Evolutionary conservation across 2,329 filamentous ascomycete genomes (phyloP), one percentile per base, ranked within the genome.

Genomic region (Aureobasidium pullulans): DNA sequence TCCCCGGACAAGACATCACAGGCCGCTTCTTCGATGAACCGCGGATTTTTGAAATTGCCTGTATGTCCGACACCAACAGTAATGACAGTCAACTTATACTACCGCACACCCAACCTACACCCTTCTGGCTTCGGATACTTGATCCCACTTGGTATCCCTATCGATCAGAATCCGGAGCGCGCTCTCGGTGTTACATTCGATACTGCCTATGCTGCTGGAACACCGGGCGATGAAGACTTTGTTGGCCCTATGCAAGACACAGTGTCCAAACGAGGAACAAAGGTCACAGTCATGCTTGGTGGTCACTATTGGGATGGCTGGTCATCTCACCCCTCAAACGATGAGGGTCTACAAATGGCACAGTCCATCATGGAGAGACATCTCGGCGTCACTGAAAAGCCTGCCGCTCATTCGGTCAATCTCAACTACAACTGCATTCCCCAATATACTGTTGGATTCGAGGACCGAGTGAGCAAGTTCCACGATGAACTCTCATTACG

Each of bases 131-230:
- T 97, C 70, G 94, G 94, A 64, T 97, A 97, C 72, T 83, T 99
- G 5, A 88, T 99, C 61, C 93, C 94, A 1, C 84, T 85, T 61
- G 85, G 85, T 15, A 80, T 89, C 1, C 81, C 86, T 3, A 78
- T 80, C 49, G 83, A 84, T 39, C 80, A 90, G 64, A 96, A 96
- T 70, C 88, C 89, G 1, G 89, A 96, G 71, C 82, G 84, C 62
- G 89, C 87, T 0, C 84, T 99, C 6, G 94, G 94, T 63, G 92
- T 97, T 56, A 88, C 97, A 62, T 97, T 97, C 72, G 91, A 96
- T 73, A 89, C 86, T 2, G 85, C 90, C 2, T 72, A 72, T 60
- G 66, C 69, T 9, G 70, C 70, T 13, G 63, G 62, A 2, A 58
- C 65, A 5, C 58, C 59, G 10, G 65, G 68, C 56, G 23, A 56